Conservation (phyloP, 2,329 filamentous ascomycete species). For the Drechslerella dactyloides region DNA sequence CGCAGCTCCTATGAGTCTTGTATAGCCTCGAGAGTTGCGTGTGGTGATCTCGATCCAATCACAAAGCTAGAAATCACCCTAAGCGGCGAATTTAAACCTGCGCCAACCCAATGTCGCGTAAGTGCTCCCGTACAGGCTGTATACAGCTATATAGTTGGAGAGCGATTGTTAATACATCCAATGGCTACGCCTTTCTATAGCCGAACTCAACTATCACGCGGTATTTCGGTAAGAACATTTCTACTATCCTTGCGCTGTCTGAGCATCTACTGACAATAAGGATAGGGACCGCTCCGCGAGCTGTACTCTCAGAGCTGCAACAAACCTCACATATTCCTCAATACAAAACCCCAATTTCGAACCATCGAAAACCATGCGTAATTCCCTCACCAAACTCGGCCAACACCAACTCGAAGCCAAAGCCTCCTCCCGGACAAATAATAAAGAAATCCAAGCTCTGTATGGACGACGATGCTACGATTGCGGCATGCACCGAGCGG, state of each 20-base stretch:
- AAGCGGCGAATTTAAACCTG: constrained; percentile 56
- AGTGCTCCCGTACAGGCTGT: not conserved
- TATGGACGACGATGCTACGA: constrained; percentile 26
- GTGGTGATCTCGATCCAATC: constrained; percentile 84
- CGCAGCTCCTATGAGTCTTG: constrained; percentile 59
- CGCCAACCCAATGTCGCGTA: constrained; percentile 55
- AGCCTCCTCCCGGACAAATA: not conserved
- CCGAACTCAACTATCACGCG: constrained; percentile 32
- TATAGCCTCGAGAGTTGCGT: constrained; percentile 75
- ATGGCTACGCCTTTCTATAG: not conserved
- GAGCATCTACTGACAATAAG: not conserved
- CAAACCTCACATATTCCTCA: not conserved
- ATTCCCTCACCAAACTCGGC: not conserved
- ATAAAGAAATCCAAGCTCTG: constrained; percentile 31
- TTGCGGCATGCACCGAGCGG: constrained; percentile 7
- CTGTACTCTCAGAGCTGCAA: constrained; percentile 21
- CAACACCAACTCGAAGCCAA: not conserved
- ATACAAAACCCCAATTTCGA: not conserved
- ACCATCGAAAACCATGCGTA: not conserved
- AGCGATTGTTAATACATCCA: not conserved
- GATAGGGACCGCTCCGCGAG: constrained; percentile 5
- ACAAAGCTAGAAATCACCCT: constrained; percentile 66
- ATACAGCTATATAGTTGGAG: not conserved
- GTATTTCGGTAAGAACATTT: constrained; percentile 20
- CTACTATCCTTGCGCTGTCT: not conserved